Conservation (phyloP, 164 flowering plant species). For the Umbellularia californica region DNA sequence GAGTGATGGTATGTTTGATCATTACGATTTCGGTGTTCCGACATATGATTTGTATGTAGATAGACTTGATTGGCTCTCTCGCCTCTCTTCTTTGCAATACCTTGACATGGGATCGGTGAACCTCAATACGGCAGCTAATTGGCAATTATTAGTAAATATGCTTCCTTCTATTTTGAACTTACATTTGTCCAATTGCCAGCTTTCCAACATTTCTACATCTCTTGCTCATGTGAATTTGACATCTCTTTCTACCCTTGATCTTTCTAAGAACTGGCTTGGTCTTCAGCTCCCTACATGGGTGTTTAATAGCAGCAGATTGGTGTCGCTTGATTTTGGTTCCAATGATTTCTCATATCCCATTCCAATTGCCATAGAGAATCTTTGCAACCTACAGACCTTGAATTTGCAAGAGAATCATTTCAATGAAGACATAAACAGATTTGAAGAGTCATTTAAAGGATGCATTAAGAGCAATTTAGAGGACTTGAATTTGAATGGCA, state of each 20-base stretch:
- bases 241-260: neutral
- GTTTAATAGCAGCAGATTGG: too few relatives aligned
- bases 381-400: neutral
- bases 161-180: neutral
- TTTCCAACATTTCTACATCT: neutral
- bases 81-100: too few relatives aligned
- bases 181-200: neutral
- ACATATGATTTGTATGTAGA: neutral
- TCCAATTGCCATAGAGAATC: too few relatives aligned
- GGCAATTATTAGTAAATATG: neutral
- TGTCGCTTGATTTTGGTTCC: too few relatives aligned
- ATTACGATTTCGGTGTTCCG: neutral
- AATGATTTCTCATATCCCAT: too few relatives aligned
- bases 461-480: neutral
- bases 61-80: slow-evolving; percentile 13
- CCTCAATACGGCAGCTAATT: neutral
- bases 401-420: neutral
- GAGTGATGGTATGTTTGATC: neutral
- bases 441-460: neutral
- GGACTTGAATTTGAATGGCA: neutral
- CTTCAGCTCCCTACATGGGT: neutral
- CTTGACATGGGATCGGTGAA: neutral
- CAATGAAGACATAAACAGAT: neutral
- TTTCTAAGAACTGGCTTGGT: neutral
- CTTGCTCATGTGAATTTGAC: slow-evolving; percentile 1